A percentile compares a stretch with the other conserved stretches of the same genome.
Evolutionary conservation across 805 yeast species (phyloP).

Genomic region (Wickerhamiella vanderwaltii): DNA sequence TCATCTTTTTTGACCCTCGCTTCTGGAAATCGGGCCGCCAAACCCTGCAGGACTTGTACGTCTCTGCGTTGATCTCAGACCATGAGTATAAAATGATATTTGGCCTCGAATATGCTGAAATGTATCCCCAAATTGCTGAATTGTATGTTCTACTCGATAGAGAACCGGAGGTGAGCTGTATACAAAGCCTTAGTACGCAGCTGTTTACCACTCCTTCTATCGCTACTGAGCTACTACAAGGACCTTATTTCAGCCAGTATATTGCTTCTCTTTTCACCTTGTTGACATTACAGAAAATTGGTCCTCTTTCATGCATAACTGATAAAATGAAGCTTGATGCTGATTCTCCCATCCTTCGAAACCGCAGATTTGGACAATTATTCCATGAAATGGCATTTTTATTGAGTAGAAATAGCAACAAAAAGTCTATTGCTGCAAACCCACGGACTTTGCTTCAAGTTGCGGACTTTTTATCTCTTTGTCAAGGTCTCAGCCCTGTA

Average conservation of each 20-base stretch:
- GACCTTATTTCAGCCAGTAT: slow-evolving; percentile 53
- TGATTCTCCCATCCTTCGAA: slow-evolving; percentile 38
- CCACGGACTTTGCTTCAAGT: slow-evolving; percentile 42
- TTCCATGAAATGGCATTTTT: slow-evolving; percentile 71
- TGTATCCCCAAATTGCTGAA: slow-evolving; percentile 65
- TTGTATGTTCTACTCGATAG: slow-evolving; percentile 62
- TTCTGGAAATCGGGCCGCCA: slow-evolving; percentile 55
- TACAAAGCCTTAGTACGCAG: slow-evolving; percentile 69
- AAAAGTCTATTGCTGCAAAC: slow-evolving; percentile 35
- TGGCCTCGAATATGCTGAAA: slow-evolving; percentile 69
- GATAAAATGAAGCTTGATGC: slow-evolving; percentile 3
- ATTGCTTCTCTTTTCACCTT: slow-evolving; percentile 52
- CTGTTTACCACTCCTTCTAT: slow-evolving; percentile 81
- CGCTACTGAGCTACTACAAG: slow-evolving; percentile 47
- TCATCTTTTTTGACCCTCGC: slow-evolving; percentile 54
- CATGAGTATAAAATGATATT: slow-evolving; percentile 43
- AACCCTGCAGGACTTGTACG: slow-evolving; percentile 49
- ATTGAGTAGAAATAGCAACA: slow-evolving; percentile 52
- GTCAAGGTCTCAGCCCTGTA: slow-evolving; percentile 68
- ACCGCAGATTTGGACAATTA: slow-evolving; percentile 65
- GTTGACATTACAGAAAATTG: slow-evolving; percentile 41
- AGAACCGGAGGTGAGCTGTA: slow-evolving; percentile 73
- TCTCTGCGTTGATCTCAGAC: slow-evolving; percentile 52
- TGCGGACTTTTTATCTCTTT: slow-evolving; percentile 51
- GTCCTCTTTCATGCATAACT: slow-evolving; percentile 32